phyloP scores from a whole-genome alignment of 306 rosid genomes.

The Rosa chinensis region DNA sequence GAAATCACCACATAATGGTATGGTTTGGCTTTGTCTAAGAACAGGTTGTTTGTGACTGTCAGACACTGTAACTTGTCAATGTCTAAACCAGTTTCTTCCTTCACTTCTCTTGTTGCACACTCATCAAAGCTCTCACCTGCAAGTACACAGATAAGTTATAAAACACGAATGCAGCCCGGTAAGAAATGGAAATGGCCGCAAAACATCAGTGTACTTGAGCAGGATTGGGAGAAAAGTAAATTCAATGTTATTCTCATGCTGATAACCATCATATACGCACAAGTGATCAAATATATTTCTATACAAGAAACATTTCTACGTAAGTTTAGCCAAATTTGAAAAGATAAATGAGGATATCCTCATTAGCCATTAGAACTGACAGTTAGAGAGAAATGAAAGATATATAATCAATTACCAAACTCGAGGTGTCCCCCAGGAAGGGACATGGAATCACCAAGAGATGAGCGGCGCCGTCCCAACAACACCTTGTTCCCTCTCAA shows the following conservation, averaged over 20 bases:
- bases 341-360: too few species aligned
- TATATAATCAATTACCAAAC: not conserved
- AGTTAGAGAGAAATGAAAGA: not conserved
- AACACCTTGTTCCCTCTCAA: conserved; percentile 22
- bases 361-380: too few species aligned
- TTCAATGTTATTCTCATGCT: too few species aligned
- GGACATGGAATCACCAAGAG: conserved; percentile 30
- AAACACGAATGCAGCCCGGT: not conserved
- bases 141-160: not conserved
- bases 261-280: too few species aligned
- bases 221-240: too few species aligned
- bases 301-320: too few species aligned
- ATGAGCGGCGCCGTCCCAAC: conserved; percentile 16
- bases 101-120: conserved; percentile 65
- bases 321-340: too few species aligned
- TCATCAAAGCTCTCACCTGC: conserved; percentile 79
- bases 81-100: conserved; percentile 65
- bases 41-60: conserved; percentile 46
- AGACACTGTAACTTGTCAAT: conserved; percentile 39
- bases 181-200: too few species aligned
- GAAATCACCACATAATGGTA: conserved; percentile 54
- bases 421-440: conserved; percentile 49
- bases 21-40: conserved; percentile 38
- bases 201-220: too few species aligned
- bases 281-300: too few species aligned